Percentiles rank a stretch among this genome's conserved stretches.
Conservation (phyloP, 1,284 basidiomycete genomes). For the Ceratobasidium papillatum region DNA sequence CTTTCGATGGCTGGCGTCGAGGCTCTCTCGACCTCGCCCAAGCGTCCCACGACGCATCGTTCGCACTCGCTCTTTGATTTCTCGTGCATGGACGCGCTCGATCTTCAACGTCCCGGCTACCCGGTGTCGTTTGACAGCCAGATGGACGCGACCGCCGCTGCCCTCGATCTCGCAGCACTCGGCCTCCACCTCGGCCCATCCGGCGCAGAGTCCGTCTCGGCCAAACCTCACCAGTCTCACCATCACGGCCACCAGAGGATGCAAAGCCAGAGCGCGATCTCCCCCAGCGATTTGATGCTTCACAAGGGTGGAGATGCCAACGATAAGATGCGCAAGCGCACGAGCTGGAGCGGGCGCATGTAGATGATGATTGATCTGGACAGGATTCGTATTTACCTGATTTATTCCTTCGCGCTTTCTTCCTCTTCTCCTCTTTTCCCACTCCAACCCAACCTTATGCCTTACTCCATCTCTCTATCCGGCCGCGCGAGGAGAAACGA, state of each 20-base stretch:
- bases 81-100: conserved; percentile 36
- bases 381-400: conserved; percentile 1
- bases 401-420: conserved; percentile 21
- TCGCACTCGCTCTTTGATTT: conserved; percentile 35
- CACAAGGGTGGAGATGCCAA: conserved; percentile 18
- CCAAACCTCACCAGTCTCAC: background rate
- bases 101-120: conserved; percentile 33
- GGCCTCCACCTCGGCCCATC: background rate
- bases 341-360: conserved; percentile 37
- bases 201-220: background rate
- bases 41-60: conserved; percentile 17
- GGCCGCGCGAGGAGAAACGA: conserved; percentile 17
- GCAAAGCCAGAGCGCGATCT: conserved; percentile 18
- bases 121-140: conserved; percentile 21
- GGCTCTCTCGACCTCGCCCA: conserved; percentile 14
- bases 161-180: conserved; percentile 29
- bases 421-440: background rate
- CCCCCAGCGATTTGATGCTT: conserved; percentile 33
- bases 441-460: background rate
- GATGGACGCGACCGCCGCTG: conserved; percentile 15
- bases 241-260: conserved; percentile 1
- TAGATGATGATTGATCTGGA: conserved; percentile 6
- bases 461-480: background rate
- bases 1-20: conserved; percentile 34
- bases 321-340: conserved; percentile 37